Base-by-base conservation (phyloP, 345 rosid genomes). In the Melaleuca alternifolia region DNA sequence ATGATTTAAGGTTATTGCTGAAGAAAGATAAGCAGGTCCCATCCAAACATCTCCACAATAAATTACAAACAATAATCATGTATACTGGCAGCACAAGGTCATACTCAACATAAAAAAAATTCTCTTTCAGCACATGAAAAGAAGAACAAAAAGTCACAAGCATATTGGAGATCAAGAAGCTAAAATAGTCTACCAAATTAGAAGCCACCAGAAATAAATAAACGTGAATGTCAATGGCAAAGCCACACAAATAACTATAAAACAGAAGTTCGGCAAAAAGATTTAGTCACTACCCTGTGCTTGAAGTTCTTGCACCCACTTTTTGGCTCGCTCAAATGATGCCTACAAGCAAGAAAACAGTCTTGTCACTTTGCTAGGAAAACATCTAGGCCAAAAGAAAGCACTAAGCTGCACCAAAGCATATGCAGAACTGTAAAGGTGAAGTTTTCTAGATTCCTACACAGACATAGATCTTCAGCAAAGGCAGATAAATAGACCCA, bases 251-350 rank as follows among this genome's bases (percentile, higher is more conserved):
- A 71, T 71, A 18, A 33, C 24, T 33, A 71, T 33, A 33, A 71
- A 30, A 20, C 53, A 37, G n/a, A 87, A 28, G 52, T 59, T 26
- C 16, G 85, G 52, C 26, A 53, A 77, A 89, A 81, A 84, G 83
- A 52, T 12, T 33, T 54, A 84, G 53, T 37, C 20, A 91, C 53
- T 94, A 97, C 99, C 99, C 93, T 97, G 99, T 86, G 97, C 92
- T 84, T 92, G 99, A 88, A 97, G 98, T 90, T 97, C 99, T 91
- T 97, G 98, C 84, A 96, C 98, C 98, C 99, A 97, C 92, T 96
- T 96, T 89, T 95, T 95, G 6, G 99, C 99, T 87, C 96, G 93
- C 86, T 96, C 99, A 92, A 97, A 97, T 56, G 99, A 97, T 33
- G 94, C 93, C 99, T 96, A 54, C 86, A 88, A 84, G 77, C 61